Evolutionary conservation across 2,329 filamentous ascomycete genomes (phyloP), one percentile per base, ranked within the genome.

Genomic region (Thielaviopsis euricoi): DNA sequence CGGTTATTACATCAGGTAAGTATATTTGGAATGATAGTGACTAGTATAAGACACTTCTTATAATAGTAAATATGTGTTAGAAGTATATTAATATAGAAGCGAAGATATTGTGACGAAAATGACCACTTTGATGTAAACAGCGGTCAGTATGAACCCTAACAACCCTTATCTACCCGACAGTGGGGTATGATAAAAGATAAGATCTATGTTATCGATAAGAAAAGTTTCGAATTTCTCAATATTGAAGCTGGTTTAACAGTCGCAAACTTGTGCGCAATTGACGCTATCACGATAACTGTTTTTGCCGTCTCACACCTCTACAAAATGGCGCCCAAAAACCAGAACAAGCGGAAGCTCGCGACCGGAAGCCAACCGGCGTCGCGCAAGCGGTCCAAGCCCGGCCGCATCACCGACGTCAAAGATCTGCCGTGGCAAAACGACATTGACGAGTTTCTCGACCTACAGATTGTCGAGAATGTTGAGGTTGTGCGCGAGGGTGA

Each of bases 391-490:
- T 40, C 61, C 54, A 71, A 71, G 64, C 66, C 68, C 17, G 52
- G 60, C 21, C 55, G 37, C 17, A 37, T 66, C 62, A 71, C 79
- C 22, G 71, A 73, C 50, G 69, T 74, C 29, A 69, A 75, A 62
- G 70, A 75, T 1, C 69, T 85, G 50, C 68, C 71, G 67, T 85
- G 81, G 81, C 74, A 78, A 64, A 83, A 91, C 52, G 88, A 96
- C 71, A 87, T 87, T n/a, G 89, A 94, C 62, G 93, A 93, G 0
- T 96, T 98, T 69, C 94, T 85, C 65, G 89, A 87, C 0, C 73
- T 98, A 1, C 89, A 98, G 66, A 90, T 97, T 65, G 85, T 97
- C 52, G 87, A 95, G 17, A 89, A 87, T 55, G 87, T 98, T 1
- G 87, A 95, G 29, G 77, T 98, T n/a, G 74, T 95, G 49, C 80